These are phyloP conservation scores for Antrodiella citrinella DNA, from an alignment of 768 basidiomycete species.

Conservation along the genomic window DNA sequence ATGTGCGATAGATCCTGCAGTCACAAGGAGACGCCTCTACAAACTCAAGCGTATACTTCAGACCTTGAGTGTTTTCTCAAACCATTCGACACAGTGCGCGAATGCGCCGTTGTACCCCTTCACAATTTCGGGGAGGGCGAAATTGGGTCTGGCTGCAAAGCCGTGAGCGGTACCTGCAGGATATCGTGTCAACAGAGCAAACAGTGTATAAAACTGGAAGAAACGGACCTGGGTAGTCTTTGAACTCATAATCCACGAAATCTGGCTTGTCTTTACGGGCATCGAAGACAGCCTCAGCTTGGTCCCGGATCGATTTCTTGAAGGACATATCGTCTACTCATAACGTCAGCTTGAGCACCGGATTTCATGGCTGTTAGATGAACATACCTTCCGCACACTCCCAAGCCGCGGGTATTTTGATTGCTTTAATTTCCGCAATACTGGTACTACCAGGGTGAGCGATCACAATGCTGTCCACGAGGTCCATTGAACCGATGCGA, in stretches of 20 bases:
- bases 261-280: constrained; percentile 21
- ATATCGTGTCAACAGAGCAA: not conserved
- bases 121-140: constrained; percentile 33
- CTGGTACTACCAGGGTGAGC: constrained; percentile 31
- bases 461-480: constrained; percentile 31
- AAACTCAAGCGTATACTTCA: no score
- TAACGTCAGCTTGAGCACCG: no score
- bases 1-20: not conserved
- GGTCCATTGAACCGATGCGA: constrained; percentile 22
- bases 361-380: no score
- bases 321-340: constrained; percentile 27
- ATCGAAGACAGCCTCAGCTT: constrained; percentile 24
- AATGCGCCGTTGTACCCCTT: constrained; percentile 37
- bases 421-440: constrained; percentile 26
- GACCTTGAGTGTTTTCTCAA: constrained; percentile 29
- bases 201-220: not conserved
- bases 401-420: constrained; percentile 18
- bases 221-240: constrained; percentile 18
- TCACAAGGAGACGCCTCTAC: not conserved
- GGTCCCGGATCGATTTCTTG: constrained; percentile 16
- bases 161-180: constrained; percentile 39
- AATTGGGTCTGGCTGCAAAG: constrained; percentile 40
- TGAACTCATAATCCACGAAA: constrained; percentile 28
- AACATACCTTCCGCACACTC: constrained; percentile 10
- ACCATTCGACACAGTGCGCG: constrained; percentile 34